These are phyloP conservation scores for Nannizziopsis arthrosporioides DNA, from an alignment of 2,329 filamentous ascomycete species.

Conservation along the genomic window DNA sequence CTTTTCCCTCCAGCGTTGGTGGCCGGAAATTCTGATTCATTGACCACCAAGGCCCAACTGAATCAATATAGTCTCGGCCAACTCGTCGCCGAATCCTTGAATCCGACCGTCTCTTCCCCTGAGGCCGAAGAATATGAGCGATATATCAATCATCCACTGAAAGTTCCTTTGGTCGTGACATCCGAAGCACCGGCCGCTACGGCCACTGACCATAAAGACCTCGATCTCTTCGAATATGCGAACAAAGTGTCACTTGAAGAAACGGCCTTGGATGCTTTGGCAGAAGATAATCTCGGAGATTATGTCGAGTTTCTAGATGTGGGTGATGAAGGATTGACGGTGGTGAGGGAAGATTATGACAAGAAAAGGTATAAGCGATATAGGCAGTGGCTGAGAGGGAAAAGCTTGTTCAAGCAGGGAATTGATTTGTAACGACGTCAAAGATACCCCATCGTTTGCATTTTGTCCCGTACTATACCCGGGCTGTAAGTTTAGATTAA, in stretches of 20 bases:
- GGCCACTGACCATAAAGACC: constrained; percentile 30
- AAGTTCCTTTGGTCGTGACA: constrained; percentile 56
- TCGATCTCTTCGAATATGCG: constrained; percentile 72
- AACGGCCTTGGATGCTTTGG: constrained; percentile 29
- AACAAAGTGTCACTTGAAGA: constrained; percentile 55
- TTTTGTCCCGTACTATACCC: neutral
- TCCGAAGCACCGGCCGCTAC: constrained; percentile 31
- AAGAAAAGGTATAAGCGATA: constrained; percentile 98
- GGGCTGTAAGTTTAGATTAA: neutral
- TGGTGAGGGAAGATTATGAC: constrained; percentile 69
- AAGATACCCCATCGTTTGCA: neutral
- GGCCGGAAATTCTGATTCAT: neutral
- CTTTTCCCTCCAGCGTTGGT: neutral
- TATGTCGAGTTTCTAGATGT: constrained; percentile 68
- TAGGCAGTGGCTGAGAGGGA: constrained; percentile 83
- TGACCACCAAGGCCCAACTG: constrained; percentile 55
- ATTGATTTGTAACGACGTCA: constrained; percentile 31
- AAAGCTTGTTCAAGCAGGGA: constrained; percentile 90
- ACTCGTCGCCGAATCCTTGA: constrained; percentile 71
- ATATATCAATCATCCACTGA: constrained; percentile 82
- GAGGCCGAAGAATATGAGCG: constrained; percentile 79
- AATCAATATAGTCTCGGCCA: constrained; percentile 64
- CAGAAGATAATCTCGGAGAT: constrained; percentile 56
- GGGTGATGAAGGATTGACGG: constrained; percentile 72
- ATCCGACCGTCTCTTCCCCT: constrained; percentile 63